Conservation (phyloP, 305 asterid genomes). For the Caryopteris hybrid region DNA sequence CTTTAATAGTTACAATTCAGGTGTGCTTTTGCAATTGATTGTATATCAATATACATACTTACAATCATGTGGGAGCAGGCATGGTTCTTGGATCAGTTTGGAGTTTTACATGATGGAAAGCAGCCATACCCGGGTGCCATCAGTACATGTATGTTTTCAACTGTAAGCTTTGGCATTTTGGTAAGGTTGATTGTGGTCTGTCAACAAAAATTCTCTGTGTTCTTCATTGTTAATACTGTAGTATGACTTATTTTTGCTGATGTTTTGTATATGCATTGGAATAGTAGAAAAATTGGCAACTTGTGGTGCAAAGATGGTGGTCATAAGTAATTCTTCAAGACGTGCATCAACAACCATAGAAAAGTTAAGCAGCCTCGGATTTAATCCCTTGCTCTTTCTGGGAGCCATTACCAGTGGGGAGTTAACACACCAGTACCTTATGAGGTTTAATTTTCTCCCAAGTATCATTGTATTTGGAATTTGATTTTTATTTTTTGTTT, state of each 20-base stretch:
- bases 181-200: slow-evolving; percentile 23
- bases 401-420: slow-evolving; percentile 98
- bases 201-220: neutral
- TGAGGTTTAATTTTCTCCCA: slow-evolving; percentile 37
- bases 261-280: slow-evolving; percentile 1
- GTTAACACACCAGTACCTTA: slow-evolving; percentile 79
- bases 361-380: slow-evolving; percentile 76
- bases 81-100: slow-evolving; percentile 97
- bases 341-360: slow-evolving; percentile 84
- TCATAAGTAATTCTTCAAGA: slow-evolving; percentile 93
- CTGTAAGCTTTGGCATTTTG: slow-evolving; percentile 33
- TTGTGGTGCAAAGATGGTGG: slow-evolving; percentile 80
- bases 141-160: slow-evolving; percentile 67
- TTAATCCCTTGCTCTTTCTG: slow-evolving; percentile 72
- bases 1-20: neutral
- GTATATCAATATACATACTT: neutral
- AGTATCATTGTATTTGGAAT: neutral
- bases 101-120: slow-evolving; percentile 93
- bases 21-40: neutral
- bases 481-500: neutral
- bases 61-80: slow-evolving; percentile 45
- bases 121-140: slow-evolving; percentile 95
- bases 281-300: slow-evolving; percentile 78
- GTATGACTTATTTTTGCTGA: slow-evolving; percentile 2
- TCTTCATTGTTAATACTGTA: neutral